These are phyloP conservation scores for Populus hybrid DNA, from an alignment of 441 rosid species.

Conservation along the genomic window DNA sequence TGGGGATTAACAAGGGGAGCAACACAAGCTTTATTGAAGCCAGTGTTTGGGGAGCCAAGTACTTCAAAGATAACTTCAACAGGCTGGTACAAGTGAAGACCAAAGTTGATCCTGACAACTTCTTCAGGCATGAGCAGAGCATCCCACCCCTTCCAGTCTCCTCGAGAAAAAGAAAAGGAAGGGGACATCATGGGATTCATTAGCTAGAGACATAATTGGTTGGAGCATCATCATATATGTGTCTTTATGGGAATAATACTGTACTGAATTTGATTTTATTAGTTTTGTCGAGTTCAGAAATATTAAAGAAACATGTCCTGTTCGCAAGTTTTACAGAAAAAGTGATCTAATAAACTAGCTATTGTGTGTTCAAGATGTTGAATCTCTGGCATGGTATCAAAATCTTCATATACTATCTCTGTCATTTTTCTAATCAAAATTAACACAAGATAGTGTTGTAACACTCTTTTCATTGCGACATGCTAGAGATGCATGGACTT, in stretches of 20 bases:
- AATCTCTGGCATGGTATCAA: no score
- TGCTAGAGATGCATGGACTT: no score
- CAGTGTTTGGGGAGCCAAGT: slow-evolving; percentile 44
- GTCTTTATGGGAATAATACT: not conserved
- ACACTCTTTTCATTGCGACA: no score
- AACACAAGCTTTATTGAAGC: slow-evolving; percentile 26
- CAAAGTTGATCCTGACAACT: slow-evolving; percentile 55
- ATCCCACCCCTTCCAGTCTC: slow-evolving; percentile 43
- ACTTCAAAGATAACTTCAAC: slow-evolving; percentile 55
- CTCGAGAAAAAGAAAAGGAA: slow-evolving; percentile 5
- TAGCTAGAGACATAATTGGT: not conserved
- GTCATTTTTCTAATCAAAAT: no score
- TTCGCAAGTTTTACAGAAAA: not conserved
- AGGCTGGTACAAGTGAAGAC: slow-evolving; percentile 61
- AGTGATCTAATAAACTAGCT: not conserved
- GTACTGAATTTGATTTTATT: not conserved
- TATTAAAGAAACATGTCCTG: not conserved
- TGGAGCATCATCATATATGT: not conserved
- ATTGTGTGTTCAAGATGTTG: not conserved
- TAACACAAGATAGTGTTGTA: no score
- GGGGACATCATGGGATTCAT: slow-evolving; percentile 2
- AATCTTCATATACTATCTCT: no score
- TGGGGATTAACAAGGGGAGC: slow-evolving; percentile 42
- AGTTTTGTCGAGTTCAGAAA: not conserved
- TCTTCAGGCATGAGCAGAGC: slow-evolving; percentile 75